Conservation (phyloP, 2,329 filamentous ascomycete genomes). For the Phialemoniopsis sp. region DNA sequence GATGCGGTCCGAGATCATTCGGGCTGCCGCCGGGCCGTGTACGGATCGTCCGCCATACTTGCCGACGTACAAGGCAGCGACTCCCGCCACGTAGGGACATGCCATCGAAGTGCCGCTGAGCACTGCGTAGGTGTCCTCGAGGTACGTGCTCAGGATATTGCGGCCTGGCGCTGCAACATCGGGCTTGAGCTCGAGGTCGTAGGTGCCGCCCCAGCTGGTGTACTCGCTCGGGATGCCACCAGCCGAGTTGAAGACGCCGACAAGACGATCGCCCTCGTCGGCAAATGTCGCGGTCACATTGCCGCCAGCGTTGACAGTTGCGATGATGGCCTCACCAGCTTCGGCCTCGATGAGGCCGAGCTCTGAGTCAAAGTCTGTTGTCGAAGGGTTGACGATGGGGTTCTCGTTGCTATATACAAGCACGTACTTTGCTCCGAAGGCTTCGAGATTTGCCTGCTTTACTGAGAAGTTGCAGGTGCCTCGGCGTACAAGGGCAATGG, state of each 20-base stretch:
- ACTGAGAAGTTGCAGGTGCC: constrained; percentile 16
- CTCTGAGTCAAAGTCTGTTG: constrained; percentile 7
- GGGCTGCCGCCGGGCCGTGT: constrained; percentile 22
- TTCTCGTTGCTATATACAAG: constrained; percentile 25
- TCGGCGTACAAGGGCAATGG: constrained; percentile 35
- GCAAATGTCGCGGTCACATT: constrained; percentile 22
- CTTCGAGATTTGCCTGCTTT: constrained; percentile 22
- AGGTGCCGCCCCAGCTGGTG: constrained; percentile 36
- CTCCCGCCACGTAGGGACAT: constrained; percentile 38
- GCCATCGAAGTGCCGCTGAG: constrained; percentile 46
- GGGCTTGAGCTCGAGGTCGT: constrained; percentile 37
- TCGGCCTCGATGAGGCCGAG: constrained; percentile 16
- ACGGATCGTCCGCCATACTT: constrained; percentile 24
- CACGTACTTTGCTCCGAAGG: constrained; percentile 20
- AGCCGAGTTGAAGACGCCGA: constrained; percentile 9
- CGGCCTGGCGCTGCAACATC: constrained; percentile 37
- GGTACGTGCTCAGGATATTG: constrained; percentile 40
- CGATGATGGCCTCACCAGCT: constrained; percentile 23
- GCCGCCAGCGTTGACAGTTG: constrained; percentile 19
- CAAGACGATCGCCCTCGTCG: constrained; percentile 2
- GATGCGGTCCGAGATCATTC: constrained; percentile 21
- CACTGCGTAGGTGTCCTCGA: constrained; percentile 26
- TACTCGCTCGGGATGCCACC: constrained; percentile 32
- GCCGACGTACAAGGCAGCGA: constrained; percentile 31
- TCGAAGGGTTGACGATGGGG: constrained; percentile 10